Base-by-base conservation (phyloP, 352 stramenopile species). In the Pythium vanterpoolii region DNA sequence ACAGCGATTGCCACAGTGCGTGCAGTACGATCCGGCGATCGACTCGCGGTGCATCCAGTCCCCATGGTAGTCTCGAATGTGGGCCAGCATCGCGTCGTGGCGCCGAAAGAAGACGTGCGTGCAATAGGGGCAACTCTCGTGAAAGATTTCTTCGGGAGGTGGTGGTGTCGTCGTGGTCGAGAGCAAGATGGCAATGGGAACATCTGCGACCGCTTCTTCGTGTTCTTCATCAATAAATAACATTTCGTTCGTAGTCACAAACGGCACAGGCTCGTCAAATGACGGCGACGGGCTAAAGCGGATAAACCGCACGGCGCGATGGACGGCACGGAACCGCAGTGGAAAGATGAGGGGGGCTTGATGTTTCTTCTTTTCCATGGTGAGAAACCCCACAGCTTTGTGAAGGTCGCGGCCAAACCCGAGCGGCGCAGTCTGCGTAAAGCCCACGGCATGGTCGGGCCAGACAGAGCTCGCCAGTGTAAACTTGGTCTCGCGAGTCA, bases 341-440 rank as follows among this genome's bases (percentile, higher is more conserved):
- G 67, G 67, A 43, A 74, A 74, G 16, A 74, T 62, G 21, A 74
- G 45, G 0, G 67, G 59, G 4, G 47, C 59, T 14, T 71, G 61
- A 36, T 65, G 23, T 33, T 74, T 74, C 62, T 74, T 74, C 62
- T 74, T 74, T 31, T 74, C 67, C 45, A 74, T 64, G 10, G 67
- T 74, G 5, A 74, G 53, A 43, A 71, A 71, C 14, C 67, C 67
- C n/a, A 74, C 56, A 3, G 67, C 50, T 21, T 68, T 71, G 58
- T 59, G 33, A 24, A 62, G 40, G 21, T 64, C 67, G 3, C 64
- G 57, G 21, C 59, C 44, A 3, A 54, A 59, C 18, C 56, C 49
- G 19, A 74, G 34, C 14, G 67, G 67, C 28, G 34, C 42, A 3
- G 56, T 57, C 45, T 67, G 58, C 13, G 67, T 66, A 28, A 74